Base-by-base conservation (phyloP, 345 rosid species). In the Eucalyptus cloeziana region DNA sequence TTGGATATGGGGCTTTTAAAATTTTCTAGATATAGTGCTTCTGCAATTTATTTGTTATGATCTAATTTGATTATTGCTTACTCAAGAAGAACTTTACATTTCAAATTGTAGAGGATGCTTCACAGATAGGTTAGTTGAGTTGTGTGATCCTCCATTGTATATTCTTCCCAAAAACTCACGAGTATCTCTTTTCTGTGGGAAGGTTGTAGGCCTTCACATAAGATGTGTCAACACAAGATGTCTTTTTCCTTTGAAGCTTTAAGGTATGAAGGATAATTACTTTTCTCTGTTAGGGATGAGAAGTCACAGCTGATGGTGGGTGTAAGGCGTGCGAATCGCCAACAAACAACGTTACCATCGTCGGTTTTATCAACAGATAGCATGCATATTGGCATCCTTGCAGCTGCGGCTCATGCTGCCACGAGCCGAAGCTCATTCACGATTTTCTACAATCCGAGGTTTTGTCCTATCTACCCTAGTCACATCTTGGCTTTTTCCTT, bases 381-480 rank as follows among this genome's bases (percentile, higher is more conserved):
- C 92, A 98, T 98, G 99, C 99, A 98, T 93, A 98, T 98, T 43
- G 99, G 99, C 87, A 98, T 98, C 87, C 99, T 98, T 91, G 99
- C 99, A 89, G 99, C 99, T 90, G 99, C 99, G 0, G 99, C 99
- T 88, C 99, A 98, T 85, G 99, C 99, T 54, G 96, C 99, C 50
- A 93, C 98, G 2, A 96, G 95, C 86, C 92, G 95, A 27, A 98
- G 96, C 89, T 94, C 97, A 49, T 98, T 98, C 92, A 95, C 96
- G 58, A 97, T 98, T 86, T 98, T 96, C 94, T 98, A 96, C 92
- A 98, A 98, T 90, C 99, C 99, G 37, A 97, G 99, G 99, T 98
- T 49, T 87, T 89, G 89, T 79, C 44, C n/a, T 33, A 25, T 51
- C 81, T 54, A 13, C 47, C 19, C 40, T 58, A 10, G n/a, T 47